A percentile compares a stretch with the other conserved stretches of the same genome.
Conservation (phyloP, 2,329 filamentous ascomycete genomes). For the Fusarium penzigii region DNA sequence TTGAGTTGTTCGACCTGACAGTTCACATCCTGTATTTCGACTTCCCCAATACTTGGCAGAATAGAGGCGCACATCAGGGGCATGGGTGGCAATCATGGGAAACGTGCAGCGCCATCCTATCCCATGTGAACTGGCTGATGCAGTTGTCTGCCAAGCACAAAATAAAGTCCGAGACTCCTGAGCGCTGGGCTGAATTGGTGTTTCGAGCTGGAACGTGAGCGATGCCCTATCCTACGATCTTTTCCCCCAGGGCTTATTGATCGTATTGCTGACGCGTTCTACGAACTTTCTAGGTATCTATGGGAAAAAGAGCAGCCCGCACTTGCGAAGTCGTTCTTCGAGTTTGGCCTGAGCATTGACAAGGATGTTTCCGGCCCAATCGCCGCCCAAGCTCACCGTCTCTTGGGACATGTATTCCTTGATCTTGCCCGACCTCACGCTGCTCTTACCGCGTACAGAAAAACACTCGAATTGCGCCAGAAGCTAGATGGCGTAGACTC, state of each 20-base stretch:
- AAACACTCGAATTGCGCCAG: conserved; percentile 1
- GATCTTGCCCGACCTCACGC: not conserved
- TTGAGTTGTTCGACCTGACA: conserved; percentile 1
- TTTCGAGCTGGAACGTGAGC: conserved; percentile 1
- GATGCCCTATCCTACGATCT: not conserved
- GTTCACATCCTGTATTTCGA: conserved; percentile 1
- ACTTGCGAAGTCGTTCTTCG: conserved; percentile 1
- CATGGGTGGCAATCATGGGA: conserved; percentile 3
- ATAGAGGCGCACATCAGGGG: conserved; percentile 1
- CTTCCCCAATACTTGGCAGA: conserved; percentile 2
- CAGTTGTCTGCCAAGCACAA: conserved; percentile 1
- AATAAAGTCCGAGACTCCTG: not conserved
- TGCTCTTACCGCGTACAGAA: conserved; percentile 2
- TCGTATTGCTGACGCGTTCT: not conserved
- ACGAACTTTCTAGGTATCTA: conserved; percentile 1
- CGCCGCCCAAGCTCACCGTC: conserved; percentile 1
- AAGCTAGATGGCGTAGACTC: conserved; percentile 1
- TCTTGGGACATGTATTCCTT: conserved; percentile 2
- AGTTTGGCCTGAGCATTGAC: not conserved
- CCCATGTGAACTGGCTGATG: conserved; percentile 5
- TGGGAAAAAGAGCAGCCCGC: conserved; percentile 1
- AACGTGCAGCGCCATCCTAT: conserved; percentile 2
- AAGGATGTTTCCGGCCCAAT: not conserved
- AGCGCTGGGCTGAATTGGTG: conserved; percentile 1
- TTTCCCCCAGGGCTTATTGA: too few relatives aligned